phyloP scores from a whole-genome alignment of 768 basidiomycete species.

The Dentipellis sp. region DNA sequence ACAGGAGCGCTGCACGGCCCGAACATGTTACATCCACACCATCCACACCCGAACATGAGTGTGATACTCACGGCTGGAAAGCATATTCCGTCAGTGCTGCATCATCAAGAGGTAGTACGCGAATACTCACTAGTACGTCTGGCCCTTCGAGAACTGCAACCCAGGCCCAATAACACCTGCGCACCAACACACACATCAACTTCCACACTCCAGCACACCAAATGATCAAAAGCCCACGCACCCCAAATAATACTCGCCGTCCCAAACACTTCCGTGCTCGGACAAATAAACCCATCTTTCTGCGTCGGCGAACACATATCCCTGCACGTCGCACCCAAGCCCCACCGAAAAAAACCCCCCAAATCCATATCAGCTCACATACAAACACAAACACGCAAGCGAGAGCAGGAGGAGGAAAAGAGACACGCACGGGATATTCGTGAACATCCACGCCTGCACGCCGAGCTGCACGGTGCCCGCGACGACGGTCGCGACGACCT shows the following conservation, averaged over 20 bases:
- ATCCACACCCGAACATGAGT: neutral
- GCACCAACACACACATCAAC: neutral
- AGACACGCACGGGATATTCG: neutral
- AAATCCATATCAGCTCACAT: constrained; percentile 36
- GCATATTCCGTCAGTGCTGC: neutral
- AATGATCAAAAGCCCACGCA: constrained; percentile 27
- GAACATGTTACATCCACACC: neutral
- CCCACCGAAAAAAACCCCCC: neutral
- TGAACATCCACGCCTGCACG: constrained; percentile 41
- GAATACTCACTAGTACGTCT: constrained; percentile 21
- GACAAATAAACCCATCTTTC: constrained; percentile 29
- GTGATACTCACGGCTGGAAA: neutral
- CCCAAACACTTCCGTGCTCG: constrained; percentile 36
- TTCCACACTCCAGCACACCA: constrained; percentile 5
- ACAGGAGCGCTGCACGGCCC: constrained; percentile 28
- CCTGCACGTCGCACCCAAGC: neutral
- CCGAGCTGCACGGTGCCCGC: constrained; percentile 60
- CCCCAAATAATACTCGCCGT: constrained; percentile 33
- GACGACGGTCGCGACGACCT: constrained; percentile 36
- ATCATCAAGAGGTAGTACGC: neutral
- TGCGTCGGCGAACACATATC: constrained; percentile 48
- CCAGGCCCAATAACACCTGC: constrained; percentile 70
- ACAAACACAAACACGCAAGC: constrained; percentile 37
- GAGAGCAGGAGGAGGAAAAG: too few species aligned
- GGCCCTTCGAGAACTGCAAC: constrained; percentile 27